phyloP scores from a whole-genome alignment of 345 rosid species.

The Ceriops decandra region DNA sequence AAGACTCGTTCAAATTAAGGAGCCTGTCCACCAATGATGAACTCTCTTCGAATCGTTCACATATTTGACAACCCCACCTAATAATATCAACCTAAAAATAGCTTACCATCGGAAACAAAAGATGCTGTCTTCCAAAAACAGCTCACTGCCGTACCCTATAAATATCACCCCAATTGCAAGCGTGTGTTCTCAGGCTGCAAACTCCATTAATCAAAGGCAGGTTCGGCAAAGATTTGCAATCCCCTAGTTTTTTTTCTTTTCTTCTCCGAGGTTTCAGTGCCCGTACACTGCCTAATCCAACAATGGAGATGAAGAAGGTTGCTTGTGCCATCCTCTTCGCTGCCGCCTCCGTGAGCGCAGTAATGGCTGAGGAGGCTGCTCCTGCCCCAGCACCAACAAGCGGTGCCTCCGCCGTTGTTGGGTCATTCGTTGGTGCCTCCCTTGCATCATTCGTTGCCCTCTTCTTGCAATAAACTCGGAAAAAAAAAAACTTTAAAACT shows the following conservation, averaged over 20 bases:
- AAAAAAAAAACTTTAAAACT: background rate
- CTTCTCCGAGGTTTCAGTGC: background rate
- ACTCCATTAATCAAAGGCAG: constrained; percentile 2
- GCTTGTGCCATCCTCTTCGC: constrained; percentile 44
- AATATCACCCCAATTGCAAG: no score
- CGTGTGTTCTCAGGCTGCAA: no score
- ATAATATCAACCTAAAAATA: no score
- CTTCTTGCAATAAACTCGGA: constrained; percentile 18
- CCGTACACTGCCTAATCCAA: constrained; percentile 2
- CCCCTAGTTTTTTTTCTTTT: background rate
- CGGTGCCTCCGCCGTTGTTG: constrained; percentile 23
- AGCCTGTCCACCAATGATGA: background rate
- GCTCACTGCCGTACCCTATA: no score
- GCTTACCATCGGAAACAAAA: no score
- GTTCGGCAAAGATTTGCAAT: constrained; percentile 9
- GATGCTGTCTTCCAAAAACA: no score
- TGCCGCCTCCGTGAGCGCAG: constrained; percentile 48
- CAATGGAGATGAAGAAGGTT: constrained; percentile 61
- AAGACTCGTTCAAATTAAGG: background rate
- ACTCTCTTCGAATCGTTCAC: background rate
- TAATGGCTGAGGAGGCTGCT: constrained; percentile 41
- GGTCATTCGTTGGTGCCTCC: constrained; percentile 37
- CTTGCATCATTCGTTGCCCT: constrained; percentile 32
- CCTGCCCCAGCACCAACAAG: constrained; percentile 29
- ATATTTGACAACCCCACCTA: background rate